Evolutionary conservation across 1,284 basidiomycete genomes (phyloP).

Genomic region (Omphalotus olearius): DNA sequence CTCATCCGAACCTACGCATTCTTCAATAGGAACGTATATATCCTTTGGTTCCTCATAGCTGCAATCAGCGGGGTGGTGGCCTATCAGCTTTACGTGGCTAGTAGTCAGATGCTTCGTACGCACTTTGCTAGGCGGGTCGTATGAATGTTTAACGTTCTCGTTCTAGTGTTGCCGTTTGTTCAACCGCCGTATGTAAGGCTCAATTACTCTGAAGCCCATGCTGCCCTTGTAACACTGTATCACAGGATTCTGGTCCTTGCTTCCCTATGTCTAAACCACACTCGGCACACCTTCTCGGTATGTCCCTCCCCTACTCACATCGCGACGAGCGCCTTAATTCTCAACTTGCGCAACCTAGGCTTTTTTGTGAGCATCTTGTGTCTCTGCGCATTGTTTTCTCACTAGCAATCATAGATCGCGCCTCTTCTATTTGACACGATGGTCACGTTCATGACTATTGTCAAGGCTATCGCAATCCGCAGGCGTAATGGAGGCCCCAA

Average conservation of each 20-base stretch:
- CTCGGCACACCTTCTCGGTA: slow-evolving; percentile 73
- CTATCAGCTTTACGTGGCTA: slow-evolving; percentile 75
- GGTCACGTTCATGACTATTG: slow-evolving; percentile 72
- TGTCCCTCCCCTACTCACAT: slow-evolving; percentile 15
- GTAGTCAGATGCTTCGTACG: slow-evolving; percentile 70
- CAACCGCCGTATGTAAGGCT: slow-evolving; percentile 53
- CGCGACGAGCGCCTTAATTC: slow-evolving; percentile 13
- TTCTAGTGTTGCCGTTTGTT: slow-evolving; percentile 63
- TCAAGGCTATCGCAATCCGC: slow-evolving; percentile 69
- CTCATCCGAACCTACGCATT: slow-evolving; percentile 80
- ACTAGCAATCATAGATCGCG: slow-evolving; percentile 48
- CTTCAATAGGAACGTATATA: slow-evolving; percentile 69
- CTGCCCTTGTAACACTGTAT: slow-evolving; percentile 5
- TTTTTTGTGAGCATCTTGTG: slow-evolving; percentile 59
- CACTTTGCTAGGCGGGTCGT: slow-evolving; percentile 13
- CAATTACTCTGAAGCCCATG: neutral
- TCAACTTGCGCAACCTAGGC: slow-evolving; percentile 32
- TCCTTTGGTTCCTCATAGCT: slow-evolving; percentile 56
- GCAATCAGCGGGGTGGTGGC: slow-evolving; percentile 66
- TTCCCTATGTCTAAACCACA: slow-evolving; percentile 74
- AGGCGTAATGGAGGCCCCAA: slow-evolving; percentile 69
- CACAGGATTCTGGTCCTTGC: slow-evolving; percentile 57
- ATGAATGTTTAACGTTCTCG: slow-evolving; percentile 2
- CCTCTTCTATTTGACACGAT: slow-evolving; percentile 75
- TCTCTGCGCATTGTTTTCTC: neutral